phyloP scores from a whole-genome alignment of 2,329 filamentous ascomycete genomes.

The Aureobasidium namibiae region DNA sequence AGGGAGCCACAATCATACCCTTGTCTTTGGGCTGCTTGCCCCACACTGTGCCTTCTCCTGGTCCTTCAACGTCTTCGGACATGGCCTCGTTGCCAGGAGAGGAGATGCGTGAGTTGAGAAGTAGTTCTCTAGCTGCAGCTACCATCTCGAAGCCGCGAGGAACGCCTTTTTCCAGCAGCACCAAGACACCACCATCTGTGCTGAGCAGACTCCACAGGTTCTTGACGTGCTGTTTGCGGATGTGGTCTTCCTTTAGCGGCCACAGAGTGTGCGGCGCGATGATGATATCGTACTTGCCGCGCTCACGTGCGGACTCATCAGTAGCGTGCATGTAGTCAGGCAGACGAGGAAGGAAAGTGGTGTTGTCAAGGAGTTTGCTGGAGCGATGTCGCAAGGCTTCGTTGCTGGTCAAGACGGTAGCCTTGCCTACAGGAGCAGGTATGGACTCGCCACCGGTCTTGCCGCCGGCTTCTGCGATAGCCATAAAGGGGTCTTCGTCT shows the following conservation, averaged over 20 bases:
- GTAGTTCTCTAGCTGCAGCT: slow-evolving; percentile 69
- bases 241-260: slow-evolving; percentile 63
- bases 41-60: slow-evolving; percentile 17
- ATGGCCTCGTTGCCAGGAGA: slow-evolving; percentile 46
- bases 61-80: slow-evolving; percentile 13
- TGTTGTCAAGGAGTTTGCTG: slow-evolving; percentile 72
- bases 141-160: slow-evolving; percentile 88
- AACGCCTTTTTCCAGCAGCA: slow-evolving; percentile 84
- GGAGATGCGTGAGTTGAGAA: slow-evolving; percentile 68
- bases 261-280: slow-evolving; percentile 81
- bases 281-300: slow-evolving; percentile 72
- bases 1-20: slow-evolving; percentile 58
- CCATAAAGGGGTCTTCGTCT: slow-evolving; percentile 16
- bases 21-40: slow-evolving; percentile 38
- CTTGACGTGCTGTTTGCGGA: slow-evolving; percentile 70
- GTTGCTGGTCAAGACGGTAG: slow-evolving; percentile 72
- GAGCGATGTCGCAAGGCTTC: slow-evolving; percentile 66
- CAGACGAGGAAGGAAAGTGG: slow-evolving; percentile 84
- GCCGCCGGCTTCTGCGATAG: slow-evolving; percentile 25
- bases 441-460: slow-evolving; percentile 32
- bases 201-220: slow-evolving; percentile 85
- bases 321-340: slow-evolving; percentile 71
- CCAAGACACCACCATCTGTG: slow-evolving; percentile 74
- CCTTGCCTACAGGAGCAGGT: slow-evolving; percentile 55
- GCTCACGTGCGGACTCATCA: slow-evolving; percentile 33